Conservation (phyloP, 2,329 filamentous ascomycete species). For the Xenoacremonium recifei region DNA sequence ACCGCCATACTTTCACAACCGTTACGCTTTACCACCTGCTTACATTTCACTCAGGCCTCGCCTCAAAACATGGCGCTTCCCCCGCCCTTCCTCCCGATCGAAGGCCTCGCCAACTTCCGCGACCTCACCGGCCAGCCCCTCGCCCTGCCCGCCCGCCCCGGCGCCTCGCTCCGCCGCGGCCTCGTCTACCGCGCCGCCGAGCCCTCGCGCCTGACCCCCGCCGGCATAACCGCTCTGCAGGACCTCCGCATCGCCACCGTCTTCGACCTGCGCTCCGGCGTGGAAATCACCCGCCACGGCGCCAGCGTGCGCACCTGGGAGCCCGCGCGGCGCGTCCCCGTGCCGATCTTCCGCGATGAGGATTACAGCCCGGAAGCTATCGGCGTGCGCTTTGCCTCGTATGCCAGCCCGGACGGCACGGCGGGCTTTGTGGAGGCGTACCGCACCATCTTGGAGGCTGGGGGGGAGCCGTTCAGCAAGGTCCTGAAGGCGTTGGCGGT, state of each 20-base stretch:
- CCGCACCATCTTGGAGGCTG: conserved; percentile 56
- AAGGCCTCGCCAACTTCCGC: conserved; percentile 66
- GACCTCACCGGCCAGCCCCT: conserved; percentile 62
- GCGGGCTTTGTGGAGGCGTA: conserved; percentile 66
- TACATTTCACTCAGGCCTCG: too few species aligned
- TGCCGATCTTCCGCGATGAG: conserved; percentile 61
- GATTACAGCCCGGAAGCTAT: conserved; percentile 64
- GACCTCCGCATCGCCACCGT: conserved; percentile 60
- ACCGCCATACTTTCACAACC: too few species aligned
- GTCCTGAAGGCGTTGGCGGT: conserved; percentile 55
- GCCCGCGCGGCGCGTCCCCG: conserved; percentile 53
- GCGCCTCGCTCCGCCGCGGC: conserved; percentile 53
- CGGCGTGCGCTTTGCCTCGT: conserved; percentile 59
- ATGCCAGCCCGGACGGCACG: conserved; percentile 49
- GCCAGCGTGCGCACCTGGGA: conserved; percentile 26
- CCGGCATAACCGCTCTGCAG: conserved; percentile 51
- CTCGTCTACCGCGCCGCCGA: conserved; percentile 70
- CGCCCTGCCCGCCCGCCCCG: conserved; percentile 44
- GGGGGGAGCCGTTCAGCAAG: conserved; percentile 47
- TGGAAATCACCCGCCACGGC: conserved; percentile 52
- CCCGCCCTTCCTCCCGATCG: conserved; percentile 51
- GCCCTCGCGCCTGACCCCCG: conserved; percentile 54
- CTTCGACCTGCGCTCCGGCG: conserved; percentile 66
- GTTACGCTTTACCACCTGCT: too few species aligned
- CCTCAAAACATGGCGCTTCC: too few species aligned